Evolutionary conservation across 2,329 filamentous ascomycete species (phyloP), one percentile per base, ranked within the genome.

Genomic region (Xylaria sp.): DNA sequence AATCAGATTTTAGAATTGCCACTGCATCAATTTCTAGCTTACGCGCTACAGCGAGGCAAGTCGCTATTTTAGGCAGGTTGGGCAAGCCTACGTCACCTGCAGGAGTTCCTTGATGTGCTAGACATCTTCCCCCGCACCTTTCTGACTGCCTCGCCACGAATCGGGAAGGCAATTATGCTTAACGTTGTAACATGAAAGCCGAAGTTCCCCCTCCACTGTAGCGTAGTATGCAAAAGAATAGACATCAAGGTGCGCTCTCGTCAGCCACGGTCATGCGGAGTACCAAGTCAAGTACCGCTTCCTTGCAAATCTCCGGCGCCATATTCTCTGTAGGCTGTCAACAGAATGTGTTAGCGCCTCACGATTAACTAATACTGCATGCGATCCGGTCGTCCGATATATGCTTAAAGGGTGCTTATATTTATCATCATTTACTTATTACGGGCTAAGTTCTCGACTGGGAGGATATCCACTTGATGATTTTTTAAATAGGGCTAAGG

Each of bases 61-160:
- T 49, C 46, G 46, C 46, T 49, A 26, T 49, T 26, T 46, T 49
- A 6, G 46, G 46, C 46, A 49, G 46, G 46, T 49, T 49, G 46
- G 11, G 23, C 23, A 49, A 49, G 42, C 23, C 20, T 26, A 49
- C 23, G n/a, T 49, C 46, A 49, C 46, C 20, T 49, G 23, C 46
- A 49, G 4, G 46, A 49, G 23, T 49, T 26, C 10, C 10, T 15
- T 49, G 15, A 40, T 40, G 46, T 49, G 20, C 46, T 10, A 26
- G 23, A 17, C 23, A 13, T 49, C 4, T 49, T 23, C 26, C 46
- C 46, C 46, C 46, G 46, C 46, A 49, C 46, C 20, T 15, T 6
- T 6, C 9, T 23, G 11, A 13, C 46, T 49, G 46, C 46, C 10
- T 49, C 23, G 15, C 23, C 23, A 26, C 46, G 20, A 49, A 49